Evolutionary conservation across 495 filamentous ascomycete genomes (phyloP), one percentile per base, ranked within the genome.

Genomic region (Penicillium chermesinum): DNA sequence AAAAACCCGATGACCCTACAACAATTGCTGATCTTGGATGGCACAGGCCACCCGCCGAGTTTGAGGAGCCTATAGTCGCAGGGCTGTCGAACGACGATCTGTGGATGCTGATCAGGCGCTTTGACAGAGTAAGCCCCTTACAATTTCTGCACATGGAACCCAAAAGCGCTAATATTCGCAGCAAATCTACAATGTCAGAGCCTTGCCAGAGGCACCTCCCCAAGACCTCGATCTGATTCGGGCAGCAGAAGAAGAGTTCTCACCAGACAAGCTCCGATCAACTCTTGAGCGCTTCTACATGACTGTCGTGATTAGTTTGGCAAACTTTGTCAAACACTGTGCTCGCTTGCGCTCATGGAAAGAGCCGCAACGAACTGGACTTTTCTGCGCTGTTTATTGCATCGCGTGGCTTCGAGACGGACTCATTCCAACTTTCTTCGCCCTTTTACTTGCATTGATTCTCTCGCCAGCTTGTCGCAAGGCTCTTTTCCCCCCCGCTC

Each of bases 121-220:
- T 61, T 30, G 53, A 64, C 18, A 59, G 59, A 53, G 58, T 57
- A 19, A 40, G 8, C 14, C n/a, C 38, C 15, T 7, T 14, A 3
- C 37, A 32, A 12, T 22, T 10, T 30, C 25, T 10, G 30, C 13
- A 2, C 12, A 32, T 38, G 1, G 36, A 16, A 20, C 15, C 19
- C 16, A 7, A 37, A 20, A 20, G 8, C 14, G 7, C 40, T 57
- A 19, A 51, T 41, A 6, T 7, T 12, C 10, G 22, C 42, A 91
- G 87, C 88, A 93, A 86, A 84, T 94, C 60, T 89, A 91, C 61
- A 83, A 90, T 71, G 84, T 91, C 53, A 89, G 89, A 63, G 84
- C 84, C 13, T 71, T 81, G 1, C 63, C 74, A 1, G 64, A 77
- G 4, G 64, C 70, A 13, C 76, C 78, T 3, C 52, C 72, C 15